phyloP scores from a whole-genome alignment of 2,329 filamentous ascomycete species.

The Verticillium albo-atrum region DNA sequence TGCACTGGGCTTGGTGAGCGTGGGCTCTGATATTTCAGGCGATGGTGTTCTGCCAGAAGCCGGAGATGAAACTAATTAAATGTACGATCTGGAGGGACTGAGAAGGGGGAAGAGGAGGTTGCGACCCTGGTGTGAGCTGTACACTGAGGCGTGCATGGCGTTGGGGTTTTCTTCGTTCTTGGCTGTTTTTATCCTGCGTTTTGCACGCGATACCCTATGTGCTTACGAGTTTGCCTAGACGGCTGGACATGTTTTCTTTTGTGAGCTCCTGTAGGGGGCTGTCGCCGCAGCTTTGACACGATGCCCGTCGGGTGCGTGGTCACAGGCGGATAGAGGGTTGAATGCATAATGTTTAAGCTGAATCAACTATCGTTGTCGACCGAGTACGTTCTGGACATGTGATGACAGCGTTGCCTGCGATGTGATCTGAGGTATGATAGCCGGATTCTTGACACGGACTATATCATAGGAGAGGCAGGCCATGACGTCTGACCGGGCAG shows the following conservation, averaged over 20 bases:
- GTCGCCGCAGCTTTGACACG: not conserved
- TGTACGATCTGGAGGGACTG: not conserved
- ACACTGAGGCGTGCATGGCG: not conserved
- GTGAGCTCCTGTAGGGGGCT: not conserved
- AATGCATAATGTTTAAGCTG: not conserved
- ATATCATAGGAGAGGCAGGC: too few relatives aligned
- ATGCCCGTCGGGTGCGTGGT: not conserved
- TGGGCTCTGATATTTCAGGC: not conserved
- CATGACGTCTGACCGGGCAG: too few relatives aligned
- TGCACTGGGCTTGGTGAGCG: constrained; percentile 56
- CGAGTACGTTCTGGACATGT: too few relatives aligned
- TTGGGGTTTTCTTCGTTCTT: constrained; percentile 7
- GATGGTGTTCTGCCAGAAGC: too few relatives aligned
- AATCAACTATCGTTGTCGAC: not conserved
- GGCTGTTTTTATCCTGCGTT: not conserved
- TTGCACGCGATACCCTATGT: not conserved
- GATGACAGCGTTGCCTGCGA: too few relatives aligned
- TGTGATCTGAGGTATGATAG: too few relatives aligned
- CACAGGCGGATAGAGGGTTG: not conserved
- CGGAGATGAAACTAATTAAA: not conserved
- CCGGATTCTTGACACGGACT: too few relatives aligned
- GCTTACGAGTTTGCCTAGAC: not conserved
- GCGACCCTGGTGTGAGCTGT: not conserved
- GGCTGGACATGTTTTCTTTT: not conserved
- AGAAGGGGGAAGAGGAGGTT: not conserved